Evolutionary conservation across 2,329 filamentous ascomycete species (phyloP), one percentile per base, ranked within the genome.

Genomic region (Hypoxylon sp.): DNA sequence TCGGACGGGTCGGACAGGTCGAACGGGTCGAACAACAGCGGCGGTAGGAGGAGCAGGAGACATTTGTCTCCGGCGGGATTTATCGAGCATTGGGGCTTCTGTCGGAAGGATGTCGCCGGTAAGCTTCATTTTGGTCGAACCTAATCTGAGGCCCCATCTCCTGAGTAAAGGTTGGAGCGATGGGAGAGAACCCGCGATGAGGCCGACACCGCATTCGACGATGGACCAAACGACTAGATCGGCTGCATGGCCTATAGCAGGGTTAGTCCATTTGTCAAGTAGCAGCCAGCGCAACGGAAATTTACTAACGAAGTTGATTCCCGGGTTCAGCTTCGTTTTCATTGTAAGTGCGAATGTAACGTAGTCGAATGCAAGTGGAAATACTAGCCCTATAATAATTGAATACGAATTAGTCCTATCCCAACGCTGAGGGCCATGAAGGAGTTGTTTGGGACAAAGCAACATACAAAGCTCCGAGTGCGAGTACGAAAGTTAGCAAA

Each of bases 181-280:
- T 10, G 77, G 77, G 5, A 78, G 68, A 42, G 72, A 77, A 32
- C 76, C 72, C 31, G 76, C 74, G 61, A 77, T 75, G 56, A 79
- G 73, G 37, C 76, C 76, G 24, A 78, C 70, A 52, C 76, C 76
- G 67, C 72, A 76, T 27, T 78, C 76, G 21, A 76, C 70, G 32
- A 73, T 54, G 15, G 75, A 75, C 75, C 76, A 78, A 19, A 77
- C 54, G 61, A 76, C 72, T n/a, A 77, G 64, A 37, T 57, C 10
- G 1, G 51, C 59, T 4, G 51, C 50, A 7, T 47, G 55, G 21
- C 50, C 70, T 72, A 42, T 21, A n/a, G 11, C 11, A 24, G n/a
- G 29, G 57, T 68, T 59, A 68, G 57, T 24, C 17, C 5, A 10
- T 6, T 6, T 17, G 6, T 39, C 6, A 32, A 13, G 1, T 37